Conservation (phyloP, 2,329 filamentous ascomycete species). For the Dryadomyces quercus-mongolicae region DNA sequence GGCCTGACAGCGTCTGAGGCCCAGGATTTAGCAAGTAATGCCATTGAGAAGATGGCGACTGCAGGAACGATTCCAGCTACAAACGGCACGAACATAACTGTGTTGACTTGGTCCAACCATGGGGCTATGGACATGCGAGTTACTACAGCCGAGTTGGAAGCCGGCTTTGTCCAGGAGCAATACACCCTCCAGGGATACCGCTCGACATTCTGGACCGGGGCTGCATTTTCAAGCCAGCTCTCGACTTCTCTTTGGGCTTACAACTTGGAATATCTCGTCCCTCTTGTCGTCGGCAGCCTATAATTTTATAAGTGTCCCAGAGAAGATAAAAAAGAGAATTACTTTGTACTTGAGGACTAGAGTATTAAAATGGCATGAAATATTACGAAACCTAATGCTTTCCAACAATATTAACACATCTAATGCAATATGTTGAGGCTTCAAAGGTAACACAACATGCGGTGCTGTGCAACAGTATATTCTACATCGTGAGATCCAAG, state of each 20-base stretch:
- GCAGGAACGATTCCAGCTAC: slow-evolving; percentile 13
- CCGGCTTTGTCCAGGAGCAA: slow-evolving; percentile 23
- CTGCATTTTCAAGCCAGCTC: slow-evolving; percentile 20
- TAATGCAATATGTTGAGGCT: no score
- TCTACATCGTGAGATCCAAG: no score
- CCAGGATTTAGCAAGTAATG: slow-evolving; percentile 13
- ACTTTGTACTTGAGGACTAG: no score
- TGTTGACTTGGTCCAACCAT: slow-evolving; percentile 19
- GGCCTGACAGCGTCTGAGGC: slow-evolving; percentile 12
- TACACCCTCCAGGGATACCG: slow-evolving; percentile 25
- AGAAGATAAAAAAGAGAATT: no score
- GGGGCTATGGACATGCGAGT: slow-evolving; percentile 21
- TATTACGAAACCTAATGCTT: no score
- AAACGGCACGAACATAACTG: slow-evolving; percentile 7
- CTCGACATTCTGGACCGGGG: slow-evolving; percentile 28
- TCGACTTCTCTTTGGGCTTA: slow-evolving; percentile 21
- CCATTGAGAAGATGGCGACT: slow-evolving; percentile 14
- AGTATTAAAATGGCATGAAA: no score
- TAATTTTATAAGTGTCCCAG: no score
- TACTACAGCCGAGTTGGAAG: slow-evolving; percentile 16
- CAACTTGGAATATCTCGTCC: slow-evolving; percentile 10
- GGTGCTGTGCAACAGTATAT: no score
- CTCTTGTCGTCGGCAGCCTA: not conserved
- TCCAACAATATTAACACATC: no score
- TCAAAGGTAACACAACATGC: no score